A percentile compares a stretch with the other conserved stretches of the same genome.
Conservation (phyloP, 352 stramenopile genomes). For the Globisporangium recalcitrans region DNA sequence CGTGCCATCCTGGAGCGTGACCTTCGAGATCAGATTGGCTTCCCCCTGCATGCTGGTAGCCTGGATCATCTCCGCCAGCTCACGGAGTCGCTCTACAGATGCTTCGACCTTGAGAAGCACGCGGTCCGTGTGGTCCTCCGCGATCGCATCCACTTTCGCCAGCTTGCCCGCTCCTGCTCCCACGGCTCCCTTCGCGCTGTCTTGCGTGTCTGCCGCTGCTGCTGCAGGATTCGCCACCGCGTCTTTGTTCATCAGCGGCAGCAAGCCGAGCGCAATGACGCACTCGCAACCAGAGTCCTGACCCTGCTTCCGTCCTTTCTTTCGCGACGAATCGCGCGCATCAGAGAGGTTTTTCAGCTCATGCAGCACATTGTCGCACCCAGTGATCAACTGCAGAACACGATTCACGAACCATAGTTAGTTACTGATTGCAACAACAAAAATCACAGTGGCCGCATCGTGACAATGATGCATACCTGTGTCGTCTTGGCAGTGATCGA, state of each 20-base stretch:
- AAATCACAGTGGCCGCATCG: no score
- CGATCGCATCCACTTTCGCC: conserved; percentile 43
- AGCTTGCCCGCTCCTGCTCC: conserved; percentile 1
- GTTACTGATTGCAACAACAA: neutral
- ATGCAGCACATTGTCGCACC: conserved; percentile 67
- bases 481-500: conserved; percentile 80
- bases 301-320: conserved; percentile 22
- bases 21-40: conserved; percentile 72
- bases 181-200: conserved; percentile 1
- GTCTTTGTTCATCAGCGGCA: conserved; percentile 34
- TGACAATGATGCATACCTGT: conserved; percentile 24
- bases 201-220: conserved; percentile 3
- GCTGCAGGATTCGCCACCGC: conserved; percentile 8
- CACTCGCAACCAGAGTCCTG: conserved; percentile 48
- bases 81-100: conserved; percentile 57
- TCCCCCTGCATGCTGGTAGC: conserved; percentile 83
- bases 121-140: conserved; percentile 77
- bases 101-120: conserved; percentile 72
- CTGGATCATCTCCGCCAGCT: conserved; percentile 78
- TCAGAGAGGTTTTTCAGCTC: conserved; percentile 74
- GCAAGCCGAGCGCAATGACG: conserved; percentile 53
- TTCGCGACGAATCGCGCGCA: conserved; percentile 42
- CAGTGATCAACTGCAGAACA: conserved; percentile 43
- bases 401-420: neutral
- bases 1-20: conserved; percentile 49